Evolutionary conservation across 2,329 filamentous ascomycete species (phyloP).

Genomic region (Dryadomyces sulphureus): DNA sequence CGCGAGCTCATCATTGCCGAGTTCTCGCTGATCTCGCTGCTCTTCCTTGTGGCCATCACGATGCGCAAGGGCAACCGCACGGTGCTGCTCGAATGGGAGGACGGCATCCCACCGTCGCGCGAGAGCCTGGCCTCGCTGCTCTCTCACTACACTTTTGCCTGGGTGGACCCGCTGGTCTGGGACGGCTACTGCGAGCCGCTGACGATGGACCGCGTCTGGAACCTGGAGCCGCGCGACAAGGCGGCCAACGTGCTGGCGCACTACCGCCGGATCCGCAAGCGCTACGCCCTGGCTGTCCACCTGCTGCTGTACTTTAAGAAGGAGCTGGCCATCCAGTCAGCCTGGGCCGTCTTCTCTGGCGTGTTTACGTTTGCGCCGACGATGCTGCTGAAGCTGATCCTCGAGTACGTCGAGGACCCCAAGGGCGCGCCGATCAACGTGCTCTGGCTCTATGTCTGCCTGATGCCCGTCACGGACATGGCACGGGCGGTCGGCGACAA

Average conservation of each 20-base stretch:
- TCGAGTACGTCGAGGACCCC: conserved; percentile 86
- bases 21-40: conserved; percentile 58
- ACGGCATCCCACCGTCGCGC: conserved; percentile 69
- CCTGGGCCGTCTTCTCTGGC: conserved; percentile 66
- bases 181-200: conserved; percentile 75
- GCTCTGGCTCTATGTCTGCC: conserved; percentile 88
- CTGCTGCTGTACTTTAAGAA: conserved; percentile 73
- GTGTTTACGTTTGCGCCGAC: conserved; percentile 86
- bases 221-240: conserved; percentile 76
- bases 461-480: conserved; percentile 71
- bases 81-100: conserved; percentile 78
- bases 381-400: conserved; percentile 74
- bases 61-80: conserved; percentile 87
- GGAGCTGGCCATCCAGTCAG: conserved; percentile 59
- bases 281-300: conserved; percentile 62
- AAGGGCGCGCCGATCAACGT: conserved; percentile 64
- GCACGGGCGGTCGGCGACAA: conserved; percentile 72
- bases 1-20: conserved; percentile 55
- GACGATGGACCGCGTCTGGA: conserved; percentile 82
- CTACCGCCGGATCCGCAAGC: conserved; percentile 77
- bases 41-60: conserved; percentile 62
- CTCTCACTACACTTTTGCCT: conserved; percentile 74
- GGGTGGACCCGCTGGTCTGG: conserved; percentile 83
- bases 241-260: conserved; percentile 64
- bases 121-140: conserved; percentile 82